Percentiles rank a stretch among this genome's conserved stretches.
These are phyloP conservation scores for Ascochyta lentis DNA, from an alignment of 2,329 filamentous ascomycete genomes.

Conservation along the genomic window DNA sequence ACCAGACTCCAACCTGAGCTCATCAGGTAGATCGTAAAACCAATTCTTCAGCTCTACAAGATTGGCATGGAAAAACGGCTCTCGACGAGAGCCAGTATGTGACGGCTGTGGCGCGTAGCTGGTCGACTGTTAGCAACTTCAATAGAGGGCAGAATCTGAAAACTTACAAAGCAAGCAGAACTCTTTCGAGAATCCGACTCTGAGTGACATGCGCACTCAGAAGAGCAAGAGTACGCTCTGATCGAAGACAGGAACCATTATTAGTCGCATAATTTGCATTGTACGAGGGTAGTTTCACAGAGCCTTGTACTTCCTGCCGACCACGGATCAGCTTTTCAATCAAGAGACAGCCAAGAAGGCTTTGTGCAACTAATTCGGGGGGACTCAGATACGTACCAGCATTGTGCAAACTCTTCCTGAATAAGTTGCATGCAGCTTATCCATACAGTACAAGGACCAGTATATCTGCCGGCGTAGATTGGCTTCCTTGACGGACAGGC, in stretches of 20 bases:
- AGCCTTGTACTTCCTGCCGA: constrained; percentile 1
- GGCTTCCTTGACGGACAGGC: no score
- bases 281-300: not conserved
- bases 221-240: not conserved
- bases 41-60: constrained; percentile 45
- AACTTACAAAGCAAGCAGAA: constrained; percentile 5
- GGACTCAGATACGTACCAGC: constrained; percentile 32
- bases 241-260: not conserved
- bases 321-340: not conserved
- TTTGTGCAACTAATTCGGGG: no score
- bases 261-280: no score
- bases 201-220: not conserved
- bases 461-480: no score
- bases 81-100: constrained; percentile 32
- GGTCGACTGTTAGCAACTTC: not conserved
- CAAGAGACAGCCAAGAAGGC: no score
- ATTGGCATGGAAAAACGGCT: constrained; percentile 40
- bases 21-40: constrained; percentile 45
- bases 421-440: constrained; percentile 45
- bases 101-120: constrained; percentile 33
- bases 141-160: not conserved
- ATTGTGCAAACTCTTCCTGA: constrained; percentile 48
- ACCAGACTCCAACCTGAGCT: constrained; percentile 35
- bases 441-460: constrained; percentile 37
- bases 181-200: constrained; percentile 1